These are phyloP conservation scores for Fusarium sp. DNA, from an alignment of 2,329 filamentous ascomycete species.

Conservation along the genomic window DNA sequence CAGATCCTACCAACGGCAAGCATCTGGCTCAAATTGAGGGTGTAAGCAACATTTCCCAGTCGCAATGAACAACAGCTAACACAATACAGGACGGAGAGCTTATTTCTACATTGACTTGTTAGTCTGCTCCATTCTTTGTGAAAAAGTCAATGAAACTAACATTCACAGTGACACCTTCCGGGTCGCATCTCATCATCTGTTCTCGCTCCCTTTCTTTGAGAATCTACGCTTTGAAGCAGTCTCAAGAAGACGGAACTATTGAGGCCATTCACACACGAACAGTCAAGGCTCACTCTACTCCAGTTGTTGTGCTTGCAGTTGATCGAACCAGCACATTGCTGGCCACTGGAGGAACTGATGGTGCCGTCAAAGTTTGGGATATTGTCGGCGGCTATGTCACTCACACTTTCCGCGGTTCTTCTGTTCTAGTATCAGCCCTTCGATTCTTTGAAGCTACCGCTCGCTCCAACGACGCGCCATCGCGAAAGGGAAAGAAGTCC, in stretches of 20 bases:
- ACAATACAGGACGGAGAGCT: slow-evolving; percentile 76
- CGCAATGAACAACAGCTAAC: slow-evolving; percentile 31
- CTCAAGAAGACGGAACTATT: slow-evolving; percentile 68
- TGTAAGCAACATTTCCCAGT: slow-evolving; percentile 59
- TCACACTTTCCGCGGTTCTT: slow-evolving; percentile 94
- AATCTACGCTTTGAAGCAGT: slow-evolving; percentile 80
- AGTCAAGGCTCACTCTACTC: slow-evolving; percentile 89
- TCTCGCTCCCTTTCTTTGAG: slow-evolving; percentile 97
- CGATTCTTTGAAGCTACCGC: slow-evolving; percentile 86
- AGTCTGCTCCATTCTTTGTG: slow-evolving; percentile 21
- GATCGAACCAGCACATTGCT: slow-evolving; percentile 90
- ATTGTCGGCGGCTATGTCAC: slow-evolving; percentile 90
- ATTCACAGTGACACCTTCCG: slow-evolving; percentile 81
- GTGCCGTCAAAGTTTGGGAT: slow-evolving; percentile 96
- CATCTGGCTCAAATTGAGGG: slow-evolving; percentile 90
- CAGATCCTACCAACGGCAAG: slow-evolving; percentile 83
- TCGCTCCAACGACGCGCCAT: slow-evolving; percentile 50
- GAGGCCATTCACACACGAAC: slow-evolving; percentile 79
- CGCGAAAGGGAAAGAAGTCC: slow-evolving; percentile 54
- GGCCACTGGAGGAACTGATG: slow-evolving; percentile 93
- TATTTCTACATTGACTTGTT: slow-evolving; percentile 80
- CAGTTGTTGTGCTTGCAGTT: slow-evolving; percentile 86
- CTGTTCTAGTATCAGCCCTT: slow-evolving; percentile 89
- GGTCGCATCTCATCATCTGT: slow-evolving; percentile 88
- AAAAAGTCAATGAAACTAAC: slow-evolving; percentile 30